Percentiles rank a stretch among this genome's conserved stretches.
phyloP scores from a whole-genome alignment of 441 rosid species.

The Flueggea neowawraea region DNA sequence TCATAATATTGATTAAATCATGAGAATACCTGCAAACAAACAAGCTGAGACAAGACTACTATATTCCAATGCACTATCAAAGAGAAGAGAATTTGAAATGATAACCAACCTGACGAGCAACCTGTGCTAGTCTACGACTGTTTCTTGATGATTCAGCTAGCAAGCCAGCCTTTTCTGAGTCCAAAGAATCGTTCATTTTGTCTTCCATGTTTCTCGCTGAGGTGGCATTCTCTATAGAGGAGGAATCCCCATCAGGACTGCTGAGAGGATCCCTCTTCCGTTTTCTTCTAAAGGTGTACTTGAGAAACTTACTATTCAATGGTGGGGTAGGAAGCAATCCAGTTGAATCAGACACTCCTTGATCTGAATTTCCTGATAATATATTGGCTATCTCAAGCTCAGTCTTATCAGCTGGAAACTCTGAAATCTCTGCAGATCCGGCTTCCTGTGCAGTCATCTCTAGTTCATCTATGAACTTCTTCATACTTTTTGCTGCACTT shows the following conservation, averaged over 20 bases:
- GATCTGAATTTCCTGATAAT: conserved; percentile 19
- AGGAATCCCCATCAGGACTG: conserved; percentile 48
- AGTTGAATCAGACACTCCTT: conserved; percentile 26
- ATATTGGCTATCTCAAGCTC: conserved; percentile 19
- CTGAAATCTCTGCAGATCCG: conserved; percentile 28
- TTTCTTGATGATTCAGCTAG: conserved; percentile 49
- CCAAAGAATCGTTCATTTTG: conserved; percentile 35
- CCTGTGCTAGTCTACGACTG: conserved; percentile 39
- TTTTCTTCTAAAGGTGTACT: conserved; percentile 85
- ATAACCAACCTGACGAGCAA: conserved; percentile 55
- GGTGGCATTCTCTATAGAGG: conserved; percentile 28
- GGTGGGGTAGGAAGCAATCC: conserved; percentile 35
- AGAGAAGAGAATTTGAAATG: conserved; percentile 13
- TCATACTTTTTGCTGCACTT: conserved; percentile 15
- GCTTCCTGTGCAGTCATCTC: conserved; percentile 28
- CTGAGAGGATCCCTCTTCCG: conserved; percentile 60
- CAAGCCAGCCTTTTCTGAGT: conserved; percentile 37
- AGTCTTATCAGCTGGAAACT: conserved; percentile 25
- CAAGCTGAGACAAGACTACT: conserved; percentile 8
- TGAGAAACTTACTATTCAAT: conserved; percentile 44
- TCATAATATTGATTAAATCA: not conserved
- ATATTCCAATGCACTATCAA: conserved; percentile 1
- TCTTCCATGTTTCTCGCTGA: conserved; percentile 32
- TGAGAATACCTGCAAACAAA: not conserved
- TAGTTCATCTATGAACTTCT: conserved; percentile 15